Evolutionary conservation across 2,329 filamentous ascomycete genomes (phyloP).

Genomic region (Paraphaeosphaeria minitans): DNA sequence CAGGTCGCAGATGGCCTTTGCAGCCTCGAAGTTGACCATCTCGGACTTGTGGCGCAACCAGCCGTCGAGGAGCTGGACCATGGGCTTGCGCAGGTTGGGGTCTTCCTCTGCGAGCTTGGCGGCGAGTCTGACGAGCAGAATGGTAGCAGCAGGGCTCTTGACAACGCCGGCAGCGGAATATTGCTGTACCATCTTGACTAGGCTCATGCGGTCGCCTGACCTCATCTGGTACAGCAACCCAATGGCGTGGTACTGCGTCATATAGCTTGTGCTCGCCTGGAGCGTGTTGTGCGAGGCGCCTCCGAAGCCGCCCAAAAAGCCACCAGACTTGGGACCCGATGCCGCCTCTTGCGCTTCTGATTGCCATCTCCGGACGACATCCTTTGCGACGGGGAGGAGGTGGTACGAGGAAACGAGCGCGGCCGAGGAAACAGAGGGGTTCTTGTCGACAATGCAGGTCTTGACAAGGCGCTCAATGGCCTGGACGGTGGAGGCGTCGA

Average conservation of each 20-base stretch:
- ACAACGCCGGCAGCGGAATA: constrained; percentile 89
- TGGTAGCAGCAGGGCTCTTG: constrained; percentile 90
- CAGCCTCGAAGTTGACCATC: constrained; percentile 91
- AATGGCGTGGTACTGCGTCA: constrained; percentile 98
- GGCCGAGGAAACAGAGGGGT: constrained; percentile 93
- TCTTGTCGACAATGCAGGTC: constrained; percentile 99
- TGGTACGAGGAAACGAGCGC: constrained; percentile 97
- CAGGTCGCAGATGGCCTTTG: constrained; percentile 96
- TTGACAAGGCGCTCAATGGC: constrained; percentile 98
- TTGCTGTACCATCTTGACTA: constrained; percentile 99
- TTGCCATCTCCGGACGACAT: constrained; percentile 97
- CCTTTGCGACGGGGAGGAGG: constrained; percentile 91
- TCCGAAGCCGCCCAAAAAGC: constrained; percentile 92
- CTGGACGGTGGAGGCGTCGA: constrained; percentile 92
- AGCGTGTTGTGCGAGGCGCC: constrained; percentile 76
- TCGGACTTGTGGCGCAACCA: constrained; percentile 99
- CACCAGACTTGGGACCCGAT: constrained; percentile 84
- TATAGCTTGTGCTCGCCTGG: constrained; percentile 78
- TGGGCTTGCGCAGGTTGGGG: constrained; percentile 83
- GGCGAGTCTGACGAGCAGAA: constrained; percentile 90
- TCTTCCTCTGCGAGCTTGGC: constrained; percentile 96
- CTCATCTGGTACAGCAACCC: constrained; percentile 98
- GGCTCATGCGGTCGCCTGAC: constrained; percentile 93
- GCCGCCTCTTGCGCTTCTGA: constrained; percentile 98
- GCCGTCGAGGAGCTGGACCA: constrained; percentile 95